Evolutionary conservation across 2,329 filamentous ascomycete genomes (phyloP).

Genomic region (Aspergillus clavatus): DNA sequence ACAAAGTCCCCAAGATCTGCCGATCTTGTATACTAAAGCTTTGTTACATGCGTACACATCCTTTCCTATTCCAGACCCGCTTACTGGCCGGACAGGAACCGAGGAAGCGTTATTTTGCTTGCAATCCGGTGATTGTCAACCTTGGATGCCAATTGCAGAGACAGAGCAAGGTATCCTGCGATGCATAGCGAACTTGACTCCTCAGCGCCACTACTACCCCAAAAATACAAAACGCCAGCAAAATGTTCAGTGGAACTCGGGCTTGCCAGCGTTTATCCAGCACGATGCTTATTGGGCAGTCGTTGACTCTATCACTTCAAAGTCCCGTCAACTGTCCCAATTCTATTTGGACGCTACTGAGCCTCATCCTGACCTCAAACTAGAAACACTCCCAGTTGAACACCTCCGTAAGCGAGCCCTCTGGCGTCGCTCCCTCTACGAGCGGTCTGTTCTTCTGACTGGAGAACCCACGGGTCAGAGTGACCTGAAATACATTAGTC

Average conservation of each 20-base stretch:
- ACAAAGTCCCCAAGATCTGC: constrained; percentile 54
- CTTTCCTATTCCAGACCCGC: constrained; percentile 51
- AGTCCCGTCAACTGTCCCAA: constrained; percentile 6
- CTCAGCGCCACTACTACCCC: constrained; percentile 44
- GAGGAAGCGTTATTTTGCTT: constrained; percentile 56
- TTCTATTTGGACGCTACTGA: constrained; percentile 2
- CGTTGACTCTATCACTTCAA: constrained; percentile 8
- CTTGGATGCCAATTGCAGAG: constrained; percentile 40
- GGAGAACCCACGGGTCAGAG: not conserved
- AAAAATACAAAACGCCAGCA: constrained; percentile 41
- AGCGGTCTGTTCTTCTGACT: constrained; percentile 8
- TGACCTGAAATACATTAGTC: constrained; percentile 8
- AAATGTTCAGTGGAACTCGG: constrained; percentile 38
- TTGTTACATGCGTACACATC: constrained; percentile 59
- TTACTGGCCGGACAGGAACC: constrained; percentile 56
- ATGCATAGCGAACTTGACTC: constrained; percentile 34
- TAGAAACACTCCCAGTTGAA: not conserved
- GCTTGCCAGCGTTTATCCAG: constrained; percentile 39
- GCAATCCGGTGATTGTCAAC: constrained; percentile 47
- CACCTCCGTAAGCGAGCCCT: constrained; percentile 12
- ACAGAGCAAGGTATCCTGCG: constrained; percentile 11
- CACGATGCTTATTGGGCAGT: constrained; percentile 28
- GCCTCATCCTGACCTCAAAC: not conserved
- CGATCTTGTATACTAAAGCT: constrained; percentile 53
- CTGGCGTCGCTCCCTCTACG: constrained; percentile 40